These are phyloP conservation scores for Aureobasidium vineae DNA, from an alignment of 2,329 filamentous ascomycete species.

Conservation along the genomic window DNA sequence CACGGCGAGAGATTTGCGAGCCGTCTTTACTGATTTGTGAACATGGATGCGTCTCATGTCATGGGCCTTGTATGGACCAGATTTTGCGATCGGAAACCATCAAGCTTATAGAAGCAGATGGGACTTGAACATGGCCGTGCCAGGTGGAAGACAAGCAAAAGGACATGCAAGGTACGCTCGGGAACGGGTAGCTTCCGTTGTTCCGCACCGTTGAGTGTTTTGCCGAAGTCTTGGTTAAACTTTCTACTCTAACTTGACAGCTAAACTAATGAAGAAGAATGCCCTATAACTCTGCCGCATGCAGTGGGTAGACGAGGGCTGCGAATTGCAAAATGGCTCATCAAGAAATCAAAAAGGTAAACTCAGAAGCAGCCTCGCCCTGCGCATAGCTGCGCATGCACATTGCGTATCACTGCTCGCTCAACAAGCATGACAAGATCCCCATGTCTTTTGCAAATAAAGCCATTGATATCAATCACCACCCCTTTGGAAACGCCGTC, in stretches of 20 bases:
- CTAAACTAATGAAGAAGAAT: conserved; percentile 10
- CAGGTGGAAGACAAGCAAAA: not conserved
- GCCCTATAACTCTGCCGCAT: conserved; percentile 17
- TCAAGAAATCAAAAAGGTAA: not conserved
- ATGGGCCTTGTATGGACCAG: too few relatives aligned
- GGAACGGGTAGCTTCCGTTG: not conserved
- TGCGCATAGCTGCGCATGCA: conserved; percentile 7
- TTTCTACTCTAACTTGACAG: conserved; percentile 17
- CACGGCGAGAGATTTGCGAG: not conserved
- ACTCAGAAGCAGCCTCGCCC: not conserved
- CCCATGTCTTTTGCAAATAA: not conserved
- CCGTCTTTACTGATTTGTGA: not conserved
- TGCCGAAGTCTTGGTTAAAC: conserved; percentile 5
- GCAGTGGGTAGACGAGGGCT: not conserved
- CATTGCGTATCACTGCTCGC: not conserved
- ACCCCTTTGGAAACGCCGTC: conserved; percentile 4
- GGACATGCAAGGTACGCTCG: not conserved
- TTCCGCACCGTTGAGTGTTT: not conserved
- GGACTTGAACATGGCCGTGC: too few relatives aligned
- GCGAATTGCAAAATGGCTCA: not conserved
- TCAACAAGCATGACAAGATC: conserved; percentile 16
- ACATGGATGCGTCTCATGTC: not conserved
- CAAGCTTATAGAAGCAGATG: too few relatives aligned
- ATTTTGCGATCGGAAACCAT: too few relatives aligned
- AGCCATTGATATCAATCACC: conserved; percentile 9